Evolutionary conservation across 78 protist species (phyloP).

Genomic region (Dictyostelium citrinum): DNA sequence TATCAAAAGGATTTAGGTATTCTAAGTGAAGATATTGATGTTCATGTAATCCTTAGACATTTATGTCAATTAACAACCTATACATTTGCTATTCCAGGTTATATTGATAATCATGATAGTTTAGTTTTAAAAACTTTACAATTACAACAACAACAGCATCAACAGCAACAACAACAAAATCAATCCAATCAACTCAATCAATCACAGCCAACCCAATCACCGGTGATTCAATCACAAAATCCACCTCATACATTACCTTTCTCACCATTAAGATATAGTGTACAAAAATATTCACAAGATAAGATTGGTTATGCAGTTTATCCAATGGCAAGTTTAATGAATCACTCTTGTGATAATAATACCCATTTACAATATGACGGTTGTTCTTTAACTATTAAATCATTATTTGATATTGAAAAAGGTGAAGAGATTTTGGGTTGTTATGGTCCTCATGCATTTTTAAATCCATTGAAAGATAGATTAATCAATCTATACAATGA

Average conservation of each 20-base stretch:
- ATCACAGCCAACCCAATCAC: background rate
- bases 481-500: constrained; percentile 1
- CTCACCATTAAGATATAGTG: background rate
- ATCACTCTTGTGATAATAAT: constrained; percentile 60
- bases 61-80: constrained; percentile 55
- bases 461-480: constrained; percentile 1
- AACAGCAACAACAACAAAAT: background rate
- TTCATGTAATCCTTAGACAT: constrained; percentile 11
- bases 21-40: background rate
- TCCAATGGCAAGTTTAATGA: constrained; percentile 29
- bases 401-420: constrained; percentile 34
- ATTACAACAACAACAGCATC: background rate
- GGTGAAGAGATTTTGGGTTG: constrained; percentile 33
- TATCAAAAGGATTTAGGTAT: constrained; percentile 17
- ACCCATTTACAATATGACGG: constrained; percentile 49
- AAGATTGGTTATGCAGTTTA: constrained; percentile 51
- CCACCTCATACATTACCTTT: background rate
- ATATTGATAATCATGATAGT: background rate
- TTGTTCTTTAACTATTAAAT: constrained; percentile 6
- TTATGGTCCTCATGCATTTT: constrained; percentile 47
- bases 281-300: background rate
- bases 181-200: background rate
- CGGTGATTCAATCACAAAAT: background rate
- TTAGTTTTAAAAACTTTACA: background rate
- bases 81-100: constrained; percentile 22